These are phyloP conservation scores for Dactylellina cionopaga DNA, from an alignment of 2,329 filamentous ascomycete genomes.

Conservation along the genomic window DNA sequence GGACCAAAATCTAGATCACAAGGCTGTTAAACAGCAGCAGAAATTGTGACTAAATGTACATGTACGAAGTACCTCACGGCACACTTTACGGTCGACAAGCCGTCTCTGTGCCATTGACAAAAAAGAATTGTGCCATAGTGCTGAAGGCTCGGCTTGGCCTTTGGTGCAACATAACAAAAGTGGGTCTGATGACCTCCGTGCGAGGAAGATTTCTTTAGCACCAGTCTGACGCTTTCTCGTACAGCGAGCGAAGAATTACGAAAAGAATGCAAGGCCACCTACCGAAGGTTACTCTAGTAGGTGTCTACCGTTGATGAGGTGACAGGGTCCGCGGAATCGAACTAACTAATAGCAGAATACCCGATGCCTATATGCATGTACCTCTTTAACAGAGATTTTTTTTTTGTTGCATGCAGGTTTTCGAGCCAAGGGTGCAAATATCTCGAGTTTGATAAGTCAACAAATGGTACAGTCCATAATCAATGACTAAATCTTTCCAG, in stretches of 20 bases:
- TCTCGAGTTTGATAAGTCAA: too few relatives aligned
- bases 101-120: neutral
- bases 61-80: neutral
- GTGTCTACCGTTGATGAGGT: too few relatives aligned
- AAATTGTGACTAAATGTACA: conserved; percentile 24
- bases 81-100: neutral
- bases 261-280: conserved; percentile 16
- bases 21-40: conserved; percentile 2
- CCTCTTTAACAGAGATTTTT: conserved; percentile 24
- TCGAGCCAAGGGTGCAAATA: too few relatives aligned
- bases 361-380: conserved; percentile 20
- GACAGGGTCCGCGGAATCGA: conserved; percentile 4
- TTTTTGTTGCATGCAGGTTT: too few relatives aligned
- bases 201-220: conserved; percentile 3
- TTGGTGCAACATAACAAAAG: conserved; percentile 29
- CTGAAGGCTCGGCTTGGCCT: conserved; percentile 8
- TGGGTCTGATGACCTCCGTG: conserved; percentile 37
- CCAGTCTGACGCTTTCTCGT: neutral
- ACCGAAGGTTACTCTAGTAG: too few relatives aligned
- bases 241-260: conserved; percentile 1
- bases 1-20: conserved; percentile 1
- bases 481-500: too few relatives aligned
- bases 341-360: conserved; percentile 1
- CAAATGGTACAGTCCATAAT: too few relatives aligned
- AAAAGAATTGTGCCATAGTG: neutral